phyloP scores from a whole-genome alignment of 805 yeast species.

The Saturnispora gosingensis region DNA sequence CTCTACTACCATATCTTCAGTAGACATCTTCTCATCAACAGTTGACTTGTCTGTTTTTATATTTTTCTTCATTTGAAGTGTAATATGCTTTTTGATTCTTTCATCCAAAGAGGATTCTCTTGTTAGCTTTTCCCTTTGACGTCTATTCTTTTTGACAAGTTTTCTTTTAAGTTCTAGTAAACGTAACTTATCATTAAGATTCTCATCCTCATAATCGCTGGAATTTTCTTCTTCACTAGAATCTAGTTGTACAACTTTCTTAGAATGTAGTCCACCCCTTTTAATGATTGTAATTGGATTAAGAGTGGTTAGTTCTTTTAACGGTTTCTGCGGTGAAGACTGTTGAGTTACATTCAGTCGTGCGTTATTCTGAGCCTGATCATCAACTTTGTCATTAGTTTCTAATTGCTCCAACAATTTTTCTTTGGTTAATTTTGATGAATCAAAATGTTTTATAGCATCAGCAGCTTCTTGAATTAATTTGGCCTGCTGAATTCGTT shows the following conservation, averaged over 20 bases:
- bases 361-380: not conserved
- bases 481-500: slow-evolving; percentile 4
- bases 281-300: not conserved
- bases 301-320: not conserved
- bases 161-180: slow-evolving; percentile 9
- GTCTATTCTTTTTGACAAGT: slow-evolving; percentile 8
- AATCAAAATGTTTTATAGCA: slow-evolving; percentile 15
- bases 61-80: slow-evolving; percentile 7
- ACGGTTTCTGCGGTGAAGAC: slow-evolving; percentile 3
- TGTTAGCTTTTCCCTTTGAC: not conserved
- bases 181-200: slow-evolving; percentile 3
- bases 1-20: slow-evolving; percentile 11
- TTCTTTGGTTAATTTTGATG: slow-evolving; percentile 14
- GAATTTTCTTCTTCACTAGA: slow-evolving; percentile 5
- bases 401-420: slow-evolving; percentile 6
- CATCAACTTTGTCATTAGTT: not conserved
- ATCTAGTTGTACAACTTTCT: slow-evolving; percentile 2
- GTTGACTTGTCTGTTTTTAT: not conserved
- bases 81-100: slow-evolving; percentile 9
- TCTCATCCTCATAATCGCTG: not conserved
- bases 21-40: not conserved
- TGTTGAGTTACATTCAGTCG: not conserved
- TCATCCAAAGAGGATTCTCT: slow-evolving; percentile 7
- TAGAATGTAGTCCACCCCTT: not conserved
- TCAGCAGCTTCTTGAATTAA: slow-evolving; percentile 9